Conservation (phyloP, 768 basidiomycete species). For the Boletellus sp. region DNA sequence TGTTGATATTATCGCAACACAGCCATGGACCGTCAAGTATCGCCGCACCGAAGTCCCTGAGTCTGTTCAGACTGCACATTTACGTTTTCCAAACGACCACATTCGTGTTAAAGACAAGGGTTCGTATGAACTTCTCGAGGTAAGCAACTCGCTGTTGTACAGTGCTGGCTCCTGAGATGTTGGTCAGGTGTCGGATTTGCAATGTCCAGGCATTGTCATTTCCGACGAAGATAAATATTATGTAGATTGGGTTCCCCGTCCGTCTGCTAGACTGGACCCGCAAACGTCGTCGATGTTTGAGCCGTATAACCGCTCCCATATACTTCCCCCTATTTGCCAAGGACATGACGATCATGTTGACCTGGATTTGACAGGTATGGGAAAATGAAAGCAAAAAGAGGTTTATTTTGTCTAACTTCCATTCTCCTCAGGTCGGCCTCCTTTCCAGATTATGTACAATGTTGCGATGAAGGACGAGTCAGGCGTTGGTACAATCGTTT, state of each 20-base stretch:
- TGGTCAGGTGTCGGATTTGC: conserved; percentile 69
- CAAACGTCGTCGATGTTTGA: conserved; percentile 56
- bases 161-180: background rate
- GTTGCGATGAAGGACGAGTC: conserved; percentile 65
- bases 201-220: conserved; percentile 76
- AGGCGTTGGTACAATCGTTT: conserved; percentile 65
- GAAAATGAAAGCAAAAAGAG: background rate
- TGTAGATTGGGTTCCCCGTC: conserved; percentile 79
- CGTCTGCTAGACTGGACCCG: conserved; percentile 64
- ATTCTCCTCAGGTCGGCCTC: conserved; percentile 63
- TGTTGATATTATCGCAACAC: conserved; percentile 5
- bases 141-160: conserved; percentile 27
- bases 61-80: conserved; percentile 36
- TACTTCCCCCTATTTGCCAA: conserved; percentile 77
- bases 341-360: conserved; percentile 79
- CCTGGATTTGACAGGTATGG: conserved; percentile 71
- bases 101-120: conserved; percentile 75
- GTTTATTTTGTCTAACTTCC: background rate
- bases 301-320: conserved; percentile 66
- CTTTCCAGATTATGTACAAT: conserved; percentile 91
- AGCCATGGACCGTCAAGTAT: conserved; percentile 91
- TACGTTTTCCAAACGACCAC: conserved; percentile 65
- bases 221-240: conserved; percentile 57
- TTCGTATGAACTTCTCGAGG: conserved; percentile 68
- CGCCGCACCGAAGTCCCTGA: conserved; percentile 46